Percentiles rank a stretch among this genome's conserved stretches.
These are phyloP conservation scores for Sporothrix variecibatus DNA, from an alignment of 2,329 filamentous ascomycete genomes.

Conservation along the genomic window DNA sequence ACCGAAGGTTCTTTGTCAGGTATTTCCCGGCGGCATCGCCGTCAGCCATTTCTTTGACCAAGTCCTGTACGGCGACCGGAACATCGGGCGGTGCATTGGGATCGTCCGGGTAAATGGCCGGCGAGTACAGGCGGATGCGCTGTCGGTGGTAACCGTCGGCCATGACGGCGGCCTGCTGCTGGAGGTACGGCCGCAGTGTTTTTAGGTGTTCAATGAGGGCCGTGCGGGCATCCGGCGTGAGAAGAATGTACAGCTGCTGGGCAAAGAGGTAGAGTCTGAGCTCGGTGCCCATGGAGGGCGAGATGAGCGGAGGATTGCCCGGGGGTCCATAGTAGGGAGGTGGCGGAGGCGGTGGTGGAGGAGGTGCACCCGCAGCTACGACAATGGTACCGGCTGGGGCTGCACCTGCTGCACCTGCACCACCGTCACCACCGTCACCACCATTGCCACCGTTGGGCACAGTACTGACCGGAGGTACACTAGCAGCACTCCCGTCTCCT, in stretches of 20 bases:
- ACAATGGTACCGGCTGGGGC: background rate
- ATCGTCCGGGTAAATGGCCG: conserved; percentile 14
- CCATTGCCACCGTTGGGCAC: too few species aligned
- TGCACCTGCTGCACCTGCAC: background rate
- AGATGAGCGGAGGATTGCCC: background rate
- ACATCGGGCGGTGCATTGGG: conserved; percentile 15
- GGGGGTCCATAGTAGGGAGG: background rate
- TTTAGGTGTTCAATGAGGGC: background rate
- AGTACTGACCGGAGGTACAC: background rate
- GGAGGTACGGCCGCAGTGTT: background rate
- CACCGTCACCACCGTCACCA: background rate
- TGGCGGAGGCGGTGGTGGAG: background rate
- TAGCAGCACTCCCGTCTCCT: background rate
- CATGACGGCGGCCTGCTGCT: background rate
- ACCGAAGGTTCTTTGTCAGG: background rate
- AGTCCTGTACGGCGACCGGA: background rate
- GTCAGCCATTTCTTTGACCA: background rate
- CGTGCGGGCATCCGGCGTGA: background rate
- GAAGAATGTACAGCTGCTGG: background rate
- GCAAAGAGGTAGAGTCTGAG: background rate
- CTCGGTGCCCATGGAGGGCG: background rate
- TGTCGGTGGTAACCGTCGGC: background rate
- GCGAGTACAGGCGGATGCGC: background rate
- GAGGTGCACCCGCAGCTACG: background rate
- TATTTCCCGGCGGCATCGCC: background rate